Evolutionary conservation across 768 basidiomycete genomes (phyloP).

Genomic region (Tylopilus sp.): DNA sequence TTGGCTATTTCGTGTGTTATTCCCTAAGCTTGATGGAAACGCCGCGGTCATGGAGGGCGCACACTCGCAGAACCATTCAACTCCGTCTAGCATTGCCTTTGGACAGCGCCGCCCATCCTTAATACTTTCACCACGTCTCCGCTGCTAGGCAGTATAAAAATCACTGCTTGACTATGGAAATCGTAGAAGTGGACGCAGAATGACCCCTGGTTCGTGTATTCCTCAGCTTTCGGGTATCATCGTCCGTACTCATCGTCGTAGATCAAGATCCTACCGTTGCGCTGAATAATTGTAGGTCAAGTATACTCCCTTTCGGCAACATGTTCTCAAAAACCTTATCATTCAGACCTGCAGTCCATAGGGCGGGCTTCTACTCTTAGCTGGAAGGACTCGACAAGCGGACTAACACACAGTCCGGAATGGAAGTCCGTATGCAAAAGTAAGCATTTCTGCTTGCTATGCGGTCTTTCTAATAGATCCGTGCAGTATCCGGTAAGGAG

Average conservation of each 20-base stretch:
- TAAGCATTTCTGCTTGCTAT: constrained; percentile 23
- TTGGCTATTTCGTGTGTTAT: constrained; percentile 29
- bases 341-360: constrained; percentile 52
- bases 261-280: constrained; percentile 29
- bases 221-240: not conserved
- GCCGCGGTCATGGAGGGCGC: constrained; percentile 30
- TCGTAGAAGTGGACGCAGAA: constrained; percentile 15
- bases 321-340: not conserved
- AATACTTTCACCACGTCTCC: constrained; percentile 18
- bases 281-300: constrained; percentile 41
- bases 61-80: constrained; percentile 18
- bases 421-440: constrained; percentile 66
- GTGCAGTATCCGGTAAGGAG: constrained; percentile 47
- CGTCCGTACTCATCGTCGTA: constrained; percentile 15
- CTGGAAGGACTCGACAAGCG: constrained; percentile 49
- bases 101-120: constrained; percentile 24
- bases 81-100: constrained; percentile 30
- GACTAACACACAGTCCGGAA: constrained; percentile 41
- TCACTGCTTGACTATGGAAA: constrained; percentile 14
- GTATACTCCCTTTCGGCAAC: not conserved
- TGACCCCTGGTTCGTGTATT: constrained; percentile 20
- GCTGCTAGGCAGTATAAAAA: constrained; percentile 27
- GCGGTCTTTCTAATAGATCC: constrained; percentile 10
- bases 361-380: constrained; percentile 43
- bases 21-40: constrained; percentile 22